Evolutionary conservation across 176 grass and related monocot genomes (phyloP).

Genomic region (Oryza rufipogon): DNA sequence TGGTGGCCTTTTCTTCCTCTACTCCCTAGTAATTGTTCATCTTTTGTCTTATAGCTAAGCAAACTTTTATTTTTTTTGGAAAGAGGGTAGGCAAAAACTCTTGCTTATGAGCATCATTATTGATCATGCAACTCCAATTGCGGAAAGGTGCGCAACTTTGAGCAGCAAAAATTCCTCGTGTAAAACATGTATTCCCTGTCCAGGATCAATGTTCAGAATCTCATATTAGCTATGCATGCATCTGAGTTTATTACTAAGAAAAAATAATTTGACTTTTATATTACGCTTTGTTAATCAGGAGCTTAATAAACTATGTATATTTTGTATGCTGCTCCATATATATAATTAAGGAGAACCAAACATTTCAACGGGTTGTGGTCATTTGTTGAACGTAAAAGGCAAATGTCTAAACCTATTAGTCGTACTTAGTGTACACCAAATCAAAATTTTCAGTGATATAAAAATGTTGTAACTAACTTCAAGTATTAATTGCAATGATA

Average conservation of each 20-base stretch:
- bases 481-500: too few species aligned
- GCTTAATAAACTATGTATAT: background rate
- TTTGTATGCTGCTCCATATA: background rate
- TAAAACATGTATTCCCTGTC: background rate
- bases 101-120: background rate
- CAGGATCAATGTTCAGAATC: background rate
- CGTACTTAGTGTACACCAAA: background rate
- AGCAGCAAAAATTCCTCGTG: background rate
- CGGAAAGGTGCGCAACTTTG: background rate
- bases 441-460: background rate
- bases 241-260: background rate
- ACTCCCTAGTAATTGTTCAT: background rate
- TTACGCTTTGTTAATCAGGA: background rate
- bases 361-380: background rate
- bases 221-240: background rate
- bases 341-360: background rate
- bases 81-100: background rate
- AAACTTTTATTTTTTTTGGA: background rate
- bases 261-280: background rate
- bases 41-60: background rate
- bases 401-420: background rate
- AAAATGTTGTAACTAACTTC: too few species aligned
- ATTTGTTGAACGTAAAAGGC: background rate
- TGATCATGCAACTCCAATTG: background rate
- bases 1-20: background rate